Evolutionary conservation across 1,139 yeast species (phyloP).

Genomic region (Protomyces arabidopsidicola): DNA sequence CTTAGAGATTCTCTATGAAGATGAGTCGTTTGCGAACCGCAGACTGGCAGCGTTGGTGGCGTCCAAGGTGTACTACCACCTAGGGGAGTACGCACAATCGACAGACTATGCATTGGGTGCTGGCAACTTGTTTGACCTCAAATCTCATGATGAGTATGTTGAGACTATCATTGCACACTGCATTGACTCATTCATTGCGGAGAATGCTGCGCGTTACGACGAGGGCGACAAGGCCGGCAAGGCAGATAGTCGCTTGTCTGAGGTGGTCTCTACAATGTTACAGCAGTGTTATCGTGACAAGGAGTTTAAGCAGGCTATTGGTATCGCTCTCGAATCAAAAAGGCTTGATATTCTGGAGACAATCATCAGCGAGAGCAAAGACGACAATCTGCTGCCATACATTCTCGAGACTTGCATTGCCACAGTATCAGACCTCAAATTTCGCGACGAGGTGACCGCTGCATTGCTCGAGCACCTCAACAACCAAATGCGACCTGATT

Average conservation of each 20-base stretch:
- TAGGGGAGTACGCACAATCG: slow-evolving; percentile 89
- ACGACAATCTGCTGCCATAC: slow-evolving; percentile 58
- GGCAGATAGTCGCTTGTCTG: slow-evolving; percentile 60
- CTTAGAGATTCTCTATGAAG: slow-evolving; percentile 87
- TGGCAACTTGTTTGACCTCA: slow-evolving; percentile 69
- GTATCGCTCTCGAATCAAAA: slow-evolving; percentile 83
- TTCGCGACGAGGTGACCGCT: slow-evolving; percentile 51
- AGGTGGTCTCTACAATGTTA: slow-evolving; percentile 82
- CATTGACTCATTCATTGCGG: slow-evolving; percentile 71
- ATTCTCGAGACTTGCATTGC: slow-evolving; percentile 71
- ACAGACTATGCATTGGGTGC: slow-evolving; percentile 85
- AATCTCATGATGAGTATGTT: slow-evolving; percentile 74
- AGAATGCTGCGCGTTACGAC: slow-evolving; percentile 65
- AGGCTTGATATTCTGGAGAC: slow-evolving; percentile 74
- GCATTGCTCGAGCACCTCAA: slow-evolving; percentile 59
- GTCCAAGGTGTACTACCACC: slow-evolving; percentile 88
- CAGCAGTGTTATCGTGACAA: slow-evolving; percentile 65
- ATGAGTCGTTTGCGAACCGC: slow-evolving; percentile 67
- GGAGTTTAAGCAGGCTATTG: slow-evolving; percentile 72
- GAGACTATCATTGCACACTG: slow-evolving; percentile 71
- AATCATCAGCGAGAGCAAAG: slow-evolving; percentile 35
- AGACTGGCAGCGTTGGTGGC: slow-evolving; percentile 85
- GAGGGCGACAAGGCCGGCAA: slow-evolving; percentile 43
- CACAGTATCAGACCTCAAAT: slow-evolving; percentile 58
- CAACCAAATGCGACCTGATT: slow-evolving; percentile 61